These are phyloP conservation scores for Mucor indicus DNA, from an alignment of 371 early-diverging fungal genomes.

Conservation along the genomic window DNA sequence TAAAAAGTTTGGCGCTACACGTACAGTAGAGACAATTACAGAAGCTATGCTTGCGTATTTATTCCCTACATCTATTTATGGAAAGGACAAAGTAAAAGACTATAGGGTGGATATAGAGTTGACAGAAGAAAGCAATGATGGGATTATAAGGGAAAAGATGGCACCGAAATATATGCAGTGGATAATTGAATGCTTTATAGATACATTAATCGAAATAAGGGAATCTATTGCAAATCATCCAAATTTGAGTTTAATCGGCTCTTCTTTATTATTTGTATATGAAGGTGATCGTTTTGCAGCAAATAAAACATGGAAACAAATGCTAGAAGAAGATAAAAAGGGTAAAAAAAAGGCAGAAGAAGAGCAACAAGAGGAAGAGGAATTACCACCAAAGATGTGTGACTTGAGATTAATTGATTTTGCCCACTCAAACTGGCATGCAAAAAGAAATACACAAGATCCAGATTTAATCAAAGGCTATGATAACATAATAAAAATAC, in stretches of 20 bases:
- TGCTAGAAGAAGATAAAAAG: constrained; percentile 40
- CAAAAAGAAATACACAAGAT: constrained; percentile 31
- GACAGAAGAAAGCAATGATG: neutral
- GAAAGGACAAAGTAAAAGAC: constrained; percentile 14
- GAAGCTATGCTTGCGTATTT: constrained; percentile 51
- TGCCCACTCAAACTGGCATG: constrained; percentile 67
- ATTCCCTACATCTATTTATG: constrained; percentile 36
- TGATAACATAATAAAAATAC: constrained; percentile 20
- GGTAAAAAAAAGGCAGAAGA: constrained; percentile 37
- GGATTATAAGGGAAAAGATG: constrained; percentile 2
- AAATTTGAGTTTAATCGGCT: constrained; percentile 57
- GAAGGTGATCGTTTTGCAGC: constrained; percentile 62
- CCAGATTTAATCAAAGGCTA: constrained; percentile 31
- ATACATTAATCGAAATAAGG: constrained; percentile 54
- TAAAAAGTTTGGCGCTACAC: constrained; percentile 42
- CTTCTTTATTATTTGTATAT: constrained; percentile 70
- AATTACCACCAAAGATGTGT: constrained; percentile 39
- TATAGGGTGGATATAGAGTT: neutral
- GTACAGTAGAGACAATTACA: constrained; percentile 37
- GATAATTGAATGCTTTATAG: constrained; percentile 61
- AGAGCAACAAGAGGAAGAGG: constrained; percentile 49
- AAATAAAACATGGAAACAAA: constrained; percentile 39
- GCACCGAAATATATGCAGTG: constrained; percentile 42
- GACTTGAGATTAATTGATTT: constrained; percentile 77
- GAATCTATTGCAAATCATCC: constrained; percentile 38